phyloP scores from a whole-genome alignment of 2,329 filamentous ascomycete species.

The Aspergillus japonicus region DNA sequence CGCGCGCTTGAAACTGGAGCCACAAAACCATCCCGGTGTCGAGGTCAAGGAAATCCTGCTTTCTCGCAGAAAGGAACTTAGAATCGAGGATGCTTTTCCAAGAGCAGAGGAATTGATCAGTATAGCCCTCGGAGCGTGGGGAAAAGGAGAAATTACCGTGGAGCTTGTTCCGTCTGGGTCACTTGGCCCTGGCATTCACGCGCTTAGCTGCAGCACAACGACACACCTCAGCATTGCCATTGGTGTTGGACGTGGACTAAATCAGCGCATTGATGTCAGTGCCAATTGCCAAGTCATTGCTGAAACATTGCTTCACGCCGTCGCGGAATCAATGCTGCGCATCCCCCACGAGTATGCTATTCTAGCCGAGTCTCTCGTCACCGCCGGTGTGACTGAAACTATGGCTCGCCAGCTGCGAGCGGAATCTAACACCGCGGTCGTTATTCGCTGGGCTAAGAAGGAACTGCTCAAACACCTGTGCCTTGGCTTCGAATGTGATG shows the following conservation, averaged over 20 bases:
- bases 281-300: slow-evolving; percentile 40
- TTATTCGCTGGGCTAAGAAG: slow-evolving; percentile 43
- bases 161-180: slow-evolving; percentile 36
- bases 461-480: slow-evolving; percentile 50
- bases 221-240: slow-evolving; percentile 31
- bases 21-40: slow-evolving; percentile 43
- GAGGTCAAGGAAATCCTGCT: slow-evolving; percentile 46
- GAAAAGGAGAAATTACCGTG: slow-evolving; percentile 30
- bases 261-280: slow-evolving; percentile 34
- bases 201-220: slow-evolving; percentile 33
- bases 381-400: slow-evolving; percentile 34
- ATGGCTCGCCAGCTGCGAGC: slow-evolving; percentile 35
- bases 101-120: slow-evolving; percentile 35
- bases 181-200: slow-evolving; percentile 35
- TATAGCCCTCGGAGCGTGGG: slow-evolving; percentile 35
- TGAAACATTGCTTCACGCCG: slow-evolving; percentile 39
- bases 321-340: slow-evolving; percentile 35
- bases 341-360: slow-evolving; percentile 40
- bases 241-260: slow-evolving; percentile 30
- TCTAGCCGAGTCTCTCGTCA: slow-evolving; percentile 35
- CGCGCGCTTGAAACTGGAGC: slow-evolving; percentile 43
- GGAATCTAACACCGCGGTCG: slow-evolving; percentile 38
- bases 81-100: slow-evolving; percentile 48
- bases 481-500: slow-evolving; percentile 51
- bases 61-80: slow-evolving; percentile 36